Evolutionary conservation across 1,139 yeast genomes (phyloP), one percentile per base, ranked within the genome.

Genomic region (Sugiyamaella neomexicana): DNA sequence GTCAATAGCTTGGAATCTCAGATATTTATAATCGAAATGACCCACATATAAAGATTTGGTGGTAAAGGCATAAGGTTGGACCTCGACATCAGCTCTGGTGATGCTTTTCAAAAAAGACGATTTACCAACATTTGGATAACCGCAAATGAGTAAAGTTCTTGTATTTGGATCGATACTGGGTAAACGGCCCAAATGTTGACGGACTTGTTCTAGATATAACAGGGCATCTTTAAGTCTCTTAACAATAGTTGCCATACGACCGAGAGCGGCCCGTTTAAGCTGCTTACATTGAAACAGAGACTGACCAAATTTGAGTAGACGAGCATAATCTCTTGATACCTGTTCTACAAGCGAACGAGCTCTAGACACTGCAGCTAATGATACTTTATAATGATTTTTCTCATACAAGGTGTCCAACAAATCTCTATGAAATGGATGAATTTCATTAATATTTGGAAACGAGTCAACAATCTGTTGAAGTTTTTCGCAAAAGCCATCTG

Each of bases 131-230:
- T 93, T 93, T 55, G 99, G 99, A 75, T 93, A 93, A 60, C 99
- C 99, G 77, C 99, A 95, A 68, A 95, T 91, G 68, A 93, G 80
- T 66, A 93, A 78, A 37, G 99, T 95, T 78, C 99, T 86, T 55
- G 99, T 95, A 74, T 93, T 93, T 68, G 99, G 99, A 72, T 93
- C 99, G 71, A 93, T 95, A 65, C 95, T 83, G 58, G 99, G 99
- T 65, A 93, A 79, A 82, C 99, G 91, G 64, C 98, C 97, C 77
- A 93, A 82, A 77, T 93, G 99, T 77, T 93, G 99, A 76, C 99
- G 87, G 58, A 93, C 99, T 77, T 93, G 98, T 76, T 93, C 99
- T 71, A 93, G 80, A 75, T 95, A 93, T 49, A 83, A 80, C 60
- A 93, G 79, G 39, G 99, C 95, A 72, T 93, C 99, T 76, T 91